These are phyloP conservation scores for Acanthamoeba quina DNA, from an alignment of 208 protist species.

Conservation along the genomic window DNA sequence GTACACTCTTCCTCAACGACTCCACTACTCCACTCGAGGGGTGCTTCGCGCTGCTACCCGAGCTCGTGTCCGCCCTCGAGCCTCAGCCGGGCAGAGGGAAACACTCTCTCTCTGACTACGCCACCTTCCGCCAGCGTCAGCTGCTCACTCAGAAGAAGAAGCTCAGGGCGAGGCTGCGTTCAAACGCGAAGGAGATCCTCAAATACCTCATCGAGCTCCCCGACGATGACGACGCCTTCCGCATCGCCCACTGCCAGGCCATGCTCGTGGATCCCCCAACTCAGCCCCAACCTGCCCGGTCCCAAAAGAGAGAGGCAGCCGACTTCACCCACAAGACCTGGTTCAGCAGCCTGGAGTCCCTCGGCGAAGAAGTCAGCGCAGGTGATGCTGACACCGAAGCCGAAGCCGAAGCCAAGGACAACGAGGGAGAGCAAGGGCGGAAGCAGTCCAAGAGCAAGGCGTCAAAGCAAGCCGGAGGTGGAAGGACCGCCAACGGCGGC, in stretches of 20 bases:
- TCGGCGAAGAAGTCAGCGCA: too few relatives aligned
- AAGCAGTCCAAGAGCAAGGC: too few relatives aligned
- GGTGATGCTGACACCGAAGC: too few relatives aligned
- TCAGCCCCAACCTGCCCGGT: too few relatives aligned
- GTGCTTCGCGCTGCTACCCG: not conserved
- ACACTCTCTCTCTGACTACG: not conserved
- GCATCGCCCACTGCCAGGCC: not conserved
- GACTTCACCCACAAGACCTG: too few relatives aligned
- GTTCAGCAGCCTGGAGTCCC: too few relatives aligned
- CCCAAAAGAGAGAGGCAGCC: too few relatives aligned
- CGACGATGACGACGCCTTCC: not conserved
- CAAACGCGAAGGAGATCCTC: not conserved
- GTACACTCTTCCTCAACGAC: not conserved
- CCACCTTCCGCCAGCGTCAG: not conserved
- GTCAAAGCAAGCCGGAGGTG: too few relatives aligned
- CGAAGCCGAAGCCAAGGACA: too few relatives aligned
- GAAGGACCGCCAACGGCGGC: too few relatives aligned
- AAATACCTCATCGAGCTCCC: not conserved
- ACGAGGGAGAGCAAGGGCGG: too few relatives aligned
- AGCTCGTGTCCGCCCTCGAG: not conserved
- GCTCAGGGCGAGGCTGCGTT: not conserved
- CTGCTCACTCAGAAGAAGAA: not conserved
- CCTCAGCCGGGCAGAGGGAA: not conserved
- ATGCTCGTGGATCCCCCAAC: not conserved
- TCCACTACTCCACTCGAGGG: not conserved